Conservation (phyloP, 345 rosid species). For the Dipteronia sinensis region DNA sequence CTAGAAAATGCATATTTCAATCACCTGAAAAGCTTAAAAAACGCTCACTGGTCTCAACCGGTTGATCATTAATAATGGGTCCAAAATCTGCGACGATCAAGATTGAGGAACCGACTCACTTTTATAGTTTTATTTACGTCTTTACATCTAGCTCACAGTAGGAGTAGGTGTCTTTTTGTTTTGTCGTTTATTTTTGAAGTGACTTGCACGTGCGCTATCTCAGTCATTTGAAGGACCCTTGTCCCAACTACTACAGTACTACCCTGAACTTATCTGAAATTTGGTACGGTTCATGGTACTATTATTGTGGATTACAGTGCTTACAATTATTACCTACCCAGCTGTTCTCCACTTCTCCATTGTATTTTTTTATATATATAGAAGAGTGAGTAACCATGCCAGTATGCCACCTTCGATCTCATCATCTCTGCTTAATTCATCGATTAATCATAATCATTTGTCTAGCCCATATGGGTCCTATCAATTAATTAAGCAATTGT, state of each 20-base stretch:
- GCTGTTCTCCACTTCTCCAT: constrained; percentile 21
- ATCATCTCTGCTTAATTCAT: too few species aligned
- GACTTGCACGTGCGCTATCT: background rate
- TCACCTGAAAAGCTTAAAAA: too few species aligned
- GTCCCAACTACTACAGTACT: background rate
- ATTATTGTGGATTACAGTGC: background rate
- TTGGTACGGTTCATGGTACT: background rate
- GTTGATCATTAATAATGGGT: background rate
- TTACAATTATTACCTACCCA: constrained; percentile 11
- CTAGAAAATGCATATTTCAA: too few species aligned
- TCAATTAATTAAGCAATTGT: too few species aligned
- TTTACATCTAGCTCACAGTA: background rate
- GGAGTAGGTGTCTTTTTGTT: background rate
- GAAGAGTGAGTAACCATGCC: too few species aligned
- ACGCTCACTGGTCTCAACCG: background rate
- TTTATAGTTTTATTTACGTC: too few species aligned
- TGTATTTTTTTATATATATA: too few species aligned
- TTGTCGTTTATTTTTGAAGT: background rate
- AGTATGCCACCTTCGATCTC: too few species aligned
- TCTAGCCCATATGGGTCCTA: too few species aligned
- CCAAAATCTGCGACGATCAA: background rate
- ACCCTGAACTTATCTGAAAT: background rate
- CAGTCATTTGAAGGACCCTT: background rate
- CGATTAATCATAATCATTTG: too few species aligned
- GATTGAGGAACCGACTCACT: background rate